These are phyloP conservation scores for Elsinoe ampelina DNA, from an alignment of 2,329 filamentous ascomycete species.

Conservation along the genomic window DNA sequence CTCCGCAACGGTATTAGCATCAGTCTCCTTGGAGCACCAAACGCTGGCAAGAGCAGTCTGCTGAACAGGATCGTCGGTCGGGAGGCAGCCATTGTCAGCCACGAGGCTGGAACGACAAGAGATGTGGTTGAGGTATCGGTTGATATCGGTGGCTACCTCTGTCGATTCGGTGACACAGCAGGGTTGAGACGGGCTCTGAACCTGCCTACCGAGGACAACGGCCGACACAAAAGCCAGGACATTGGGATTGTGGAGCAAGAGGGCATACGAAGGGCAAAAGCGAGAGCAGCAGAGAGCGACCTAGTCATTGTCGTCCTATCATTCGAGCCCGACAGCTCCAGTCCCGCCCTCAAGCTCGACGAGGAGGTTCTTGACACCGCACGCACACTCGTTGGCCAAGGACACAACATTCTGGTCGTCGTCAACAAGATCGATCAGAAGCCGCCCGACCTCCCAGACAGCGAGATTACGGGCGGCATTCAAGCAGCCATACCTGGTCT, in stretches of 20 bases:
- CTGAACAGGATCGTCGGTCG: slow-evolving; percentile 83
- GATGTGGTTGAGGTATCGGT: slow-evolving; percentile 89
- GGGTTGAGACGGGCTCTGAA: slow-evolving; percentile 55
- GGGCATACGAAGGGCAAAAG: slow-evolving; percentile 78
- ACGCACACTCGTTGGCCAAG: slow-evolving; percentile 38
- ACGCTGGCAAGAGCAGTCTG: slow-evolving; percentile 88
- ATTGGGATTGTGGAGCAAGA: slow-evolving; percentile 77
- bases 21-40: slow-evolving; percentile 81
- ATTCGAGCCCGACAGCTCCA: slow-evolving; percentile 44
- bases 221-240: slow-evolving; percentile 17
- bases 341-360: slow-evolving; percentile 33
- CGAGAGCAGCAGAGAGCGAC: slow-evolving; percentile 73
- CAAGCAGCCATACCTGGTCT: slow-evolving; percentile 36
- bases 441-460: slow-evolving; percentile 24
- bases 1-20: slow-evolving; percentile 77
- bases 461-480: slow-evolving; percentile 24
- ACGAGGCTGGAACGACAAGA: slow-evolving; percentile 84
- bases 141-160: slow-evolving; percentile 81
- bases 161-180: slow-evolving; percentile 91
- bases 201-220: slow-evolving; percentile 18
- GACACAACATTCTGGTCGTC: slow-evolving; percentile 47
- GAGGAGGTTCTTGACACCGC: slow-evolving; percentile 48
- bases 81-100: slow-evolving; percentile 90
- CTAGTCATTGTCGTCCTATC: slow-evolving; percentile 74
- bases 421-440: slow-evolving; percentile 54